phyloP scores from a whole-genome alignment of 2,329 filamentous ascomycete genomes.

The Diaporthe eres region DNA sequence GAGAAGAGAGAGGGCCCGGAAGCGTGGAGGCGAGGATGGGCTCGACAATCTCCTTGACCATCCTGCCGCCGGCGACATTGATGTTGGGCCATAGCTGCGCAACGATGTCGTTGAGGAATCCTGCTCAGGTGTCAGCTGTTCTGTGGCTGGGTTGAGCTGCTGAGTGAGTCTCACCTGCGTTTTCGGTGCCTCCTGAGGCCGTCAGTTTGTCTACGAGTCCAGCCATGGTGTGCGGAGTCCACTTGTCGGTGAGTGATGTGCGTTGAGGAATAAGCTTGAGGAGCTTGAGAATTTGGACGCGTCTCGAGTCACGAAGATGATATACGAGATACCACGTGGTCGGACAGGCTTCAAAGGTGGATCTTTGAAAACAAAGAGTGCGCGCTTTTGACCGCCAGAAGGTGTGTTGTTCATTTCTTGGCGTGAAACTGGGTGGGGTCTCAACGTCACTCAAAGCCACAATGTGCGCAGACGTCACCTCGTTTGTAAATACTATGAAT shows the following conservation, averaged over 20 bases:
- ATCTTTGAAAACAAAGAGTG: slow-evolving; percentile 20
- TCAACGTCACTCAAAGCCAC: slow-evolving; percentile 30
- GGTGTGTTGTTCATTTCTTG: slow-evolving; percentile 33
- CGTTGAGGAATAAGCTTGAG: not conserved
- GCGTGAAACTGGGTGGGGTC: slow-evolving; percentile 23
- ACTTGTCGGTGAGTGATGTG: slow-evolving; percentile 8
- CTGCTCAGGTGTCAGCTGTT: slow-evolving; percentile 43
- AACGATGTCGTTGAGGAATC: slow-evolving; percentile 64
- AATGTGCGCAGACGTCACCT: not conserved
- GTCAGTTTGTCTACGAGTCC: slow-evolving; percentile 55
- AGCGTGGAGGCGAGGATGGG: slow-evolving; percentile 62
- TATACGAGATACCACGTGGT: slow-evolving; percentile 34
- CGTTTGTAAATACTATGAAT: not conserved
- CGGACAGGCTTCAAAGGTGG: slow-evolving; percentile 26
- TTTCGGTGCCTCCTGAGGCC: slow-evolving; percentile 54
- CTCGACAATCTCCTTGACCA: slow-evolving; percentile 62
- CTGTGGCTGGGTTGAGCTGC: not conserved
- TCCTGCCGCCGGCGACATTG: slow-evolving; percentile 57
- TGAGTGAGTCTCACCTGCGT: slow-evolving; percentile 48
- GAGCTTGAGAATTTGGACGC: not conserved
- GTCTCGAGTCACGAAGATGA: slow-evolving; percentile 26
- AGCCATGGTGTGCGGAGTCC: slow-evolving; percentile 44
- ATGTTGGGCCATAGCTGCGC: slow-evolving; percentile 65
- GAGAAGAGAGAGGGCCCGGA: slow-evolving; percentile 57
- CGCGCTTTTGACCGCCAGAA: slow-evolving; percentile 26